Base-by-base conservation (phyloP, 352 stramenopile species). In the Globisporangium heterothallicum region DNA sequence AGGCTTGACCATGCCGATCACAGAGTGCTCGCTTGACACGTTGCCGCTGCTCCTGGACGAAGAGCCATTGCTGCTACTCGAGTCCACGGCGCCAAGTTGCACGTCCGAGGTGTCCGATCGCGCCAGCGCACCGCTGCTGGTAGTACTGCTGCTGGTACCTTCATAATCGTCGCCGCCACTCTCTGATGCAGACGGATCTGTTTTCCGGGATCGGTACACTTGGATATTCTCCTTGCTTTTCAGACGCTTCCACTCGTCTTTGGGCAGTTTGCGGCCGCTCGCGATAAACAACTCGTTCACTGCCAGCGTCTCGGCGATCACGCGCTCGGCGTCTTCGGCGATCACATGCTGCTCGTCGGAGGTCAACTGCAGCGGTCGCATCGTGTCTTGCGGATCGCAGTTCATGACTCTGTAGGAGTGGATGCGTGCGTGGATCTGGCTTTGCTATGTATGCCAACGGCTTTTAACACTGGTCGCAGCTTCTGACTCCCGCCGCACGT, bases 281-380 rank as follows among this genome's bases (percentile, higher is more conserved):
- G 60, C 41, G 6, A 78, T 30, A 59, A 68, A 79, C 21, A 51
- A 45, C 56, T 78, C 64, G 50, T 78, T 68, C 14, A 56, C 61
- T 24, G 53, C 58, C n/a, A 83, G 32, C 19, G 63, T 76, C 49
- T 81, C 72, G 18, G 27, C 60, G 16, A 83, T 57, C 1, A 83
- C 61, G 14, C 63, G 56, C 19, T 70, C 42, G 3, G 66, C 70
- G 46, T 83, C 68, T 32, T 69, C 42, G 18, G 61, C 40, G 27
- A 81, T 48, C 22, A 46, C 62, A 0, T 44, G 42, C 53, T 63
- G 42, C 29, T 71, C 63, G 16, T 70, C 65, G 24, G 57, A 58
- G 19, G 60, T 49, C 49, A 69, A 53, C 42, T 27, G 19, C 7
- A 53, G 43, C 22, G 52, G 42, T 22, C 24, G 47, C 29, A 53